Evolutionary conservation across 768 basidiomycete genomes (phyloP).

Genomic region (Lentinula edodes): DNA sequence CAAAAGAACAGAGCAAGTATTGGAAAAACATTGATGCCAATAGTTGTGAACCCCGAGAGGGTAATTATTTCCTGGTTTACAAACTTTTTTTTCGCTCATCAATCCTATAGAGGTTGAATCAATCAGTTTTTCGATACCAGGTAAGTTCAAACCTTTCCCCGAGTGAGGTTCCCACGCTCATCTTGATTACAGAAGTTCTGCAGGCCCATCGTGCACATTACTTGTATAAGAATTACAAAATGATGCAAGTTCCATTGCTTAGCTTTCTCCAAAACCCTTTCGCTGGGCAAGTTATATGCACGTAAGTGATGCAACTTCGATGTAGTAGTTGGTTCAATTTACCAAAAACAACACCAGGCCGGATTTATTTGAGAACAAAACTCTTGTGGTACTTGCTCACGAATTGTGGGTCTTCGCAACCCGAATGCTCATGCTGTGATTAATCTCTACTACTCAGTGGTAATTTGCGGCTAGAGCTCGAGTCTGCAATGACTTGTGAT

Average conservation of each 20-base stretch:
- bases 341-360: slow-evolving; percentile 37
- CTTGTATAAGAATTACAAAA: slow-evolving; percentile 65
- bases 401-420: slow-evolving; percentile 69
- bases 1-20: slow-evolving; percentile 80
- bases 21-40: slow-evolving; percentile 88
- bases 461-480: slow-evolving; percentile 80
- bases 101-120: slow-evolving; percentile 48
- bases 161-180: not conserved
- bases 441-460: slow-evolving; percentile 46
- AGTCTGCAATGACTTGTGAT: slow-evolving; percentile 66
- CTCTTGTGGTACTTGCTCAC: slow-evolving; percentile 84
- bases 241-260: slow-evolving; percentile 80
- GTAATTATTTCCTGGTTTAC: slow-evolving; percentile 29
- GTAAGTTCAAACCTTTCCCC: slow-evolving; percentile 25
- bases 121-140: slow-evolving; percentile 63
- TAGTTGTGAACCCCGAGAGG: slow-evolving; percentile 75
- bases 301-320: slow-evolving; percentile 46
- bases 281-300: slow-evolving; percentile 82
- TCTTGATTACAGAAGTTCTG: slow-evolving; percentile 56
- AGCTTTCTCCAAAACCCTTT: slow-evolving; percentile 65
- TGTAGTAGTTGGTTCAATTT: not conserved
- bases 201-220: slow-evolving; percentile 87
- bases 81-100: not conserved
- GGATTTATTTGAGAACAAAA: slow-evolving; percentile 73
- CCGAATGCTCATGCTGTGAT: not conserved